These are phyloP conservation scores for Cladophialophora carrionii DNA, from an alignment of 2,329 filamentous ascomycete genomes.

Conservation along the genomic window DNA sequence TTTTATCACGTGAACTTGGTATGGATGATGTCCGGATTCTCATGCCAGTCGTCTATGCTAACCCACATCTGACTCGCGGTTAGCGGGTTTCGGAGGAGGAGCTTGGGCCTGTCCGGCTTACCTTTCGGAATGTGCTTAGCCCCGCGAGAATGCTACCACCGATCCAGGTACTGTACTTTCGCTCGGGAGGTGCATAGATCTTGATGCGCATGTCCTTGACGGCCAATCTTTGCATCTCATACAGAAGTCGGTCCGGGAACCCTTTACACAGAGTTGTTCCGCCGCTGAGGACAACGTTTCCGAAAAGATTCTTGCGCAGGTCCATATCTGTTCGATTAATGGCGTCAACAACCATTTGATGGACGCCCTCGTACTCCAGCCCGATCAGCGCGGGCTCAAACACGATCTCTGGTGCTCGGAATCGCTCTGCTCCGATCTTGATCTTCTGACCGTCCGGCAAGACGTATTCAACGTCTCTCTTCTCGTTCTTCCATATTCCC, in stretches of 20 bases:
- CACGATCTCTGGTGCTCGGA: conserved; percentile 93
- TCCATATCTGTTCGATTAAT: conserved; percentile 96
- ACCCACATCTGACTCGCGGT: conserved; percentile 83
- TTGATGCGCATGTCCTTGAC: conserved; percentile 99
- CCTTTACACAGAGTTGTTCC: conserved; percentile 96
- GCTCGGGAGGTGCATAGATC: conserved; percentile 95
- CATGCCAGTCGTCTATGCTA: conserved; percentile 98
- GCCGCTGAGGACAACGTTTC: conserved; percentile 95
- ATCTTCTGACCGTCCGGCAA: conserved; percentile 92
- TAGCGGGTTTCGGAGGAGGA: neutral
- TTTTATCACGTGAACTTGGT: conserved; percentile 83
- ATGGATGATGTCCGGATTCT: conserved; percentile 98
- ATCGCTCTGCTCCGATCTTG: conserved; percentile 91
- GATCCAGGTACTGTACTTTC: conserved; percentile 99
- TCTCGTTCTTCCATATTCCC: conserved; percentile 68
- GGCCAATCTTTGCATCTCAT: conserved; percentile 88
- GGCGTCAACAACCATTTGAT: conserved; percentile 96
- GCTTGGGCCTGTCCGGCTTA: conserved; percentile 49
- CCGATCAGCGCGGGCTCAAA: conserved; percentile 98
- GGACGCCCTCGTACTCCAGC: conserved; percentile 92
- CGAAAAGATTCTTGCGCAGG: conserved; percentile 87
- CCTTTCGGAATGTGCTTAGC: conserved; percentile 97
- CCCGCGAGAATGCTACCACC: conserved; percentile 96
- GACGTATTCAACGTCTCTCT: conserved; percentile 81
- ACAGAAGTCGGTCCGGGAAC: conserved; percentile 88